Evolutionary conservation across 495 filamentous ascomycete genomes (phyloP).

Genomic region (Tuber umbilicatum): DNA sequence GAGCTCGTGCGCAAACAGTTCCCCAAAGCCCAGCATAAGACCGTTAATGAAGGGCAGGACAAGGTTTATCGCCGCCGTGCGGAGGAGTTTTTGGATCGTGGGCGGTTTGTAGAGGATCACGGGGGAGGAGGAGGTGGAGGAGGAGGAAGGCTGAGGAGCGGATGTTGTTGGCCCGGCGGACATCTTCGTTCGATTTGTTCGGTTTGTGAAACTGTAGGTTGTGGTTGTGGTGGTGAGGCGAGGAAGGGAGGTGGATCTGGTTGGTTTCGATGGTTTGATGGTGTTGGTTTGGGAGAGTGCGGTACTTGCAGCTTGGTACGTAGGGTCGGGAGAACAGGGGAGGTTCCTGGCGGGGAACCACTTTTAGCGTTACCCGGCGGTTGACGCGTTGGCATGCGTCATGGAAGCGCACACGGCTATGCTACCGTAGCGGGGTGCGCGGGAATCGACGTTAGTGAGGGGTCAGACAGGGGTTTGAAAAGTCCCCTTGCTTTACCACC

Average conservation of each 20-base stretch:
- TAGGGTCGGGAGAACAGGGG: no score
- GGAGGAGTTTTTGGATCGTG: conserved; percentile 72
- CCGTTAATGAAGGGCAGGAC: conserved; percentile 94
- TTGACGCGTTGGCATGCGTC: background rate
- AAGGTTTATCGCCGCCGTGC: conserved; percentile 90
- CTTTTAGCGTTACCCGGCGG: no score
- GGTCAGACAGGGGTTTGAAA: no score
- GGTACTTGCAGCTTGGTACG: no score
- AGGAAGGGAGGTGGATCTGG: conserved; percentile 13
- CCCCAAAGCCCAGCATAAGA: conserved; percentile 95
- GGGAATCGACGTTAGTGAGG: no score
- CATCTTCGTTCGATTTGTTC: conserved; percentile 27
- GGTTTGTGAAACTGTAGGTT: background rate
- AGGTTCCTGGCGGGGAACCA: no score
- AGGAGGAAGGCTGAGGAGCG: conserved; percentile 83
- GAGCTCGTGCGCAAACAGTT: conserved; percentile 90
- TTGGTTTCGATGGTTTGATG: conserved; percentile 5
- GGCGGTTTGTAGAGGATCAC: conserved; percentile 86
- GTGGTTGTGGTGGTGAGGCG: background rate
- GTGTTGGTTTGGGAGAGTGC: no score
- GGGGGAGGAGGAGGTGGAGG: conserved; percentile 75
- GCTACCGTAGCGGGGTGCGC: no score
- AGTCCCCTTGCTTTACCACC: no score
- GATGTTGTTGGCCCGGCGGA: conserved; percentile 47
- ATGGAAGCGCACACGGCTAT: background rate